Base-by-base conservation (phyloP, 805 yeast genomes). In the Candida argentea region DNA sequence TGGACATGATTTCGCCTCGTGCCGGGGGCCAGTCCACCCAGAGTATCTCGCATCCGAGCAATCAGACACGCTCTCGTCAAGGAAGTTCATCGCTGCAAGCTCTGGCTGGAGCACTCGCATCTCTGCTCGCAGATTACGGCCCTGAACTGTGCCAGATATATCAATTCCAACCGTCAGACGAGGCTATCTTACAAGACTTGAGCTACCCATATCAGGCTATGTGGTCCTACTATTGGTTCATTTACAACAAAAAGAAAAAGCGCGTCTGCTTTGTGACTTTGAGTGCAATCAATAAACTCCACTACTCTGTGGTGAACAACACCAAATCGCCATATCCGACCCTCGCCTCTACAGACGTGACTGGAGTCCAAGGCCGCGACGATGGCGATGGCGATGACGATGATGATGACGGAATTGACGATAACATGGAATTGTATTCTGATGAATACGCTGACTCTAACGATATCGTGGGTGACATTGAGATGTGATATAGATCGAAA, bases 211-310 rank as follows among this genome's bases (percentile, higher is more conserved):
- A 59, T 35, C 67, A 61, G 39, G 57, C 66, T 2, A 52, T 61
- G 60, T 83, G 91, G 91, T 72, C 81, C 14, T 61, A 77, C 48
- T 83, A 84, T 69, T 89, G 93, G 79, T 91, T 91, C 51, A 73
- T 89, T 25, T 86, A 81, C 57, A 91, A 86, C 58, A 89, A 85
- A 55, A 80, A 83, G 46, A 73, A 81, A 57, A 89, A 89, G 57
- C 71, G 97, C 37, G 97, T 91, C 3, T 85, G 94, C 2, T 89
- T 80, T 50, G 50, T 91, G 11, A 82, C 83, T 42, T 57, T 91
- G 37, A 75, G 74, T 3, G 68, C 65, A 1, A 53, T 61, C 30
- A 61, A 61, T 31, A 55, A 57, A 26, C 40, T 56, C 9, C 66
- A 61, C 42, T 54, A 55, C 35, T 51, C 58, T 2, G 42, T 39